Evolutionary conservation across 2,329 filamentous ascomycete genomes (phyloP).

Genomic region (Shiraia bambusicola): DNA sequence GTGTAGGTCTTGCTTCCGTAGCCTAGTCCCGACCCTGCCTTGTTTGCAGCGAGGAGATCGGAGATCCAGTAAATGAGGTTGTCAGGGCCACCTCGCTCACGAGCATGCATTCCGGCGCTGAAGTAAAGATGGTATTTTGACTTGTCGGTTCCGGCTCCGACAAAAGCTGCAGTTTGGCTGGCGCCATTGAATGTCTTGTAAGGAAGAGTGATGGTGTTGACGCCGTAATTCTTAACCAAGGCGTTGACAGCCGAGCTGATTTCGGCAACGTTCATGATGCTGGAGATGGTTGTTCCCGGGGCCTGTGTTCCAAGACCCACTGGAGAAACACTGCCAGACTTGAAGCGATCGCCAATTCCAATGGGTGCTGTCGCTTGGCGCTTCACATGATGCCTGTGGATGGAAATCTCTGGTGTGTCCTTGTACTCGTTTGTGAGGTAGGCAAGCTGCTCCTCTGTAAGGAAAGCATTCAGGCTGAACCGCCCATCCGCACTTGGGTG

Average conservation of each 20-base stretch:
- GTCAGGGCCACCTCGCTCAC: conserved; percentile 61
- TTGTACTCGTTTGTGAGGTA: conserved; percentile 33
- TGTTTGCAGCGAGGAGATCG: conserved; percentile 58
- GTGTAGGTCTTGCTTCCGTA: conserved; percentile 58
- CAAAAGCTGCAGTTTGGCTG: conserved; percentile 45
- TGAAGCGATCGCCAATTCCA: conserved; percentile 45
- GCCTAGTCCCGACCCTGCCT: conserved; percentile 51
- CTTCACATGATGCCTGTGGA: conserved; percentile 29
- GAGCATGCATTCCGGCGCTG: conserved; percentile 57
- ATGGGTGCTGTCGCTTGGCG: conserved; percentile 36
- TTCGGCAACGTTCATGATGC: conserved; percentile 51
- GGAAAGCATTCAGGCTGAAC: conserved; percentile 36
- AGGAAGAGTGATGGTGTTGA: conserved; percentile 48
- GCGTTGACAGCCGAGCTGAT: conserved; percentile 49
- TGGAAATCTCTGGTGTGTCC: conserved; percentile 20
- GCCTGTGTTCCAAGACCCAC: conserved; percentile 47
- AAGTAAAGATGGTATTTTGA: conserved; percentile 53
- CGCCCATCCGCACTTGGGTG: conserved; percentile 32
- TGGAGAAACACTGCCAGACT: conserved; percentile 45
- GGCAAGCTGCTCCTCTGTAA: conserved; percentile 38
- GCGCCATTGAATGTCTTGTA: conserved; percentile 50
- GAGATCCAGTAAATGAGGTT: conserved; percentile 60
- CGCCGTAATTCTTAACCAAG: conserved; percentile 46
- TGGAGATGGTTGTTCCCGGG: conserved; percentile 40
- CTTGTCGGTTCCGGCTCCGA: conserved; percentile 50